Evolutionary conservation across 108 stramenopile species (phyloP), one percentile per base, ranked within the genome.

Genomic region (Epithemia pelagica): DNA sequence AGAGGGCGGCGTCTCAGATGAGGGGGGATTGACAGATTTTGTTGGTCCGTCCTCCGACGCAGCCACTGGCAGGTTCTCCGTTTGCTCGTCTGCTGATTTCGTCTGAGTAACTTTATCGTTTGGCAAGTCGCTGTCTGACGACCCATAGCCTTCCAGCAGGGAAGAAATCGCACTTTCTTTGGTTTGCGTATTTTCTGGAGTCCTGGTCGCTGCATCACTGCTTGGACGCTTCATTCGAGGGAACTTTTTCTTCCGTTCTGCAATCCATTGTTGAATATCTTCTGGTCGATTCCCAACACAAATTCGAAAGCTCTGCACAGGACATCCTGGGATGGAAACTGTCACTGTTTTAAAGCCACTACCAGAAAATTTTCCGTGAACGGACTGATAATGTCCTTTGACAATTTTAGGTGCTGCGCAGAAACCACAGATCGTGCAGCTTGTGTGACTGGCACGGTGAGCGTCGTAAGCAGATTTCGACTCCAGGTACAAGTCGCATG

Each of bases 241-340:
- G 67, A 89, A 94, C 30, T 76, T 65, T 62, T 80, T 85, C 58
- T 77, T 85, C 27, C 89, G 77, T 58, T 91, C 92, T 22, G 69
- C 87, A 64, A 94, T 94, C 92, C 92, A 94, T 54, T 77, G 62
- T 67, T 82, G 59, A 8, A 94, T 75, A 76, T 94, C 92, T 54
- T 94, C 88, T 8, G 92, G 92, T 61, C 87, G 84, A 74, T 94
- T 83, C 0, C 92, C 92, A 8, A 94, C 92, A 70, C 92, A 94
- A 52, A 94, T 88, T 52, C 78, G 78, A 69, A 89, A 94, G 72
- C 76, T 73, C 67, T 87, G 89, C 0, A 80, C 71, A 2, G 77
- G 83, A 64, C 88, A 86, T 25, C 89, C 89, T 21, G 89, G 92
- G 30, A 86, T 74, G 20, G 84, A 78, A 0, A 94, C 76, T 8